phyloP scores from a whole-genome alignment of 352 stramenopile genomes.

The Thraustotheca clavata region DNA sequence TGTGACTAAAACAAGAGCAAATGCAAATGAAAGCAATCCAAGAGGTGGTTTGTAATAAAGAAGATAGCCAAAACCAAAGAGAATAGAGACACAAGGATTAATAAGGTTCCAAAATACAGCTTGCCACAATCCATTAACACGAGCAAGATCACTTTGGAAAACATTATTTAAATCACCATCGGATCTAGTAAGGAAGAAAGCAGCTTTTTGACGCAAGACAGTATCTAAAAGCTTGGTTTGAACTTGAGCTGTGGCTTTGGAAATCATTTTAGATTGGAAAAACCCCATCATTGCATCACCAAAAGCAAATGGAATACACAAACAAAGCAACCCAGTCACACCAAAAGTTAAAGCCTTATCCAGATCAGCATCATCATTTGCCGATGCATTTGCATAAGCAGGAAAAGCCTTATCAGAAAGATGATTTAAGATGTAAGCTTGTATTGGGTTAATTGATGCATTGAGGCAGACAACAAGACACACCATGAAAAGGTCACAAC shows the following conservation, averaged over 20 bases:
- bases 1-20: slow-evolving; percentile 71
- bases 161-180: slow-evolving; percentile 85
- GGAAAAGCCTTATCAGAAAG: slow-evolving; percentile 39
- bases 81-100: slow-evolving; percentile 71
- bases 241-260: slow-evolving; percentile 73
- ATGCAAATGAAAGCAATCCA: slow-evolving; percentile 80
- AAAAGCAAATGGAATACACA: slow-evolving; percentile 78
- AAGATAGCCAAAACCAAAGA: slow-evolving; percentile 82
- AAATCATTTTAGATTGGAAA: slow-evolving; percentile 88
- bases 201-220: slow-evolving; percentile 67
- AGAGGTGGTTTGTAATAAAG: slow-evolving; percentile 74
- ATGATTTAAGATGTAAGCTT: slow-evolving; percentile 64
- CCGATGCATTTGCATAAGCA: slow-evolving; percentile 31
- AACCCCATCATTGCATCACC: slow-evolving; percentile 82
- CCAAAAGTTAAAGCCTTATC: slow-evolving; percentile 52
- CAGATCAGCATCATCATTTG: slow-evolving; percentile 28
- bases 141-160: slow-evolving; percentile 78
- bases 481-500: slow-evolving; percentile 59
- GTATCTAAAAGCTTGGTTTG: slow-evolving; percentile 66
- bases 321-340: slow-evolving; percentile 59
- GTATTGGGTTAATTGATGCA: slow-evolving; percentile 62
- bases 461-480: slow-evolving; percentile 80
- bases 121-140: slow-evolving; percentile 80
- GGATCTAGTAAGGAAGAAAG: slow-evolving; percentile 77
- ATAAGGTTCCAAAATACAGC: slow-evolving; percentile 85